phyloP scores from a whole-genome alignment of 345 rosid species.

The Citrus sinensis region DNA sequence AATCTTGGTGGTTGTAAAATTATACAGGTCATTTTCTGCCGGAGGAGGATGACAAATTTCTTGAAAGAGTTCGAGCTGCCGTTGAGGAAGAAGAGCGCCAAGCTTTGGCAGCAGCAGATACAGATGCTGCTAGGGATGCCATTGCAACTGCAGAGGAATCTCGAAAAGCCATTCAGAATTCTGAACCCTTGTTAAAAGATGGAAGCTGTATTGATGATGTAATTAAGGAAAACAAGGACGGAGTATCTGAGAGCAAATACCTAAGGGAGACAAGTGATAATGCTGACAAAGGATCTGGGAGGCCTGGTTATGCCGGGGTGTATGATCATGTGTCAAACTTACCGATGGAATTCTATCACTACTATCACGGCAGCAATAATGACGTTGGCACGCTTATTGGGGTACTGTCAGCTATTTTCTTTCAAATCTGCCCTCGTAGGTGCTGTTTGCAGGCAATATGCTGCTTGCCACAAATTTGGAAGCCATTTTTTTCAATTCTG shows the following conservation, averaged over 20 bases:
- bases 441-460: background rate
- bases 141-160: slow-evolving; percentile 59
- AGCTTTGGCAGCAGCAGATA: slow-evolving; percentile 55
- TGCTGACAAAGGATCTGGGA: slow-evolving; percentile 23
- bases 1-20: slow-evolving; percentile 12
- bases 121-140: slow-evolving; percentile 64
- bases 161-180: slow-evolving; percentile 30
- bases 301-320: slow-evolving; percentile 31
- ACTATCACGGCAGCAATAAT: slow-evolving; percentile 77
- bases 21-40: slow-evolving; percentile 87
- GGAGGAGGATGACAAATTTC: slow-evolving; percentile 87
- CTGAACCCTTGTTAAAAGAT: slow-evolving; percentile 22
- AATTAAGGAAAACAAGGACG: slow-evolving; percentile 26
- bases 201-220: slow-evolving; percentile 18
- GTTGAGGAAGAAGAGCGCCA: slow-evolving; percentile 93
- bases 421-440: background rate
- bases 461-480: background rate
- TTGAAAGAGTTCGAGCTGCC: slow-evolving; percentile 87
- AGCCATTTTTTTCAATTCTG: background rate
- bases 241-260: slow-evolving; percentile 16
- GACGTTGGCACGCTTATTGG: slow-evolving; percentile 89
- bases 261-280: slow-evolving; percentile 7
- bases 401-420: slow-evolving; percentile 37
- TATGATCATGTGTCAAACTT: slow-evolving; percentile 58
- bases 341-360: slow-evolving; percentile 77